Conservation (phyloP, 2,329 filamentous ascomycete species). For the Coniochaeta sp. region DNA sequence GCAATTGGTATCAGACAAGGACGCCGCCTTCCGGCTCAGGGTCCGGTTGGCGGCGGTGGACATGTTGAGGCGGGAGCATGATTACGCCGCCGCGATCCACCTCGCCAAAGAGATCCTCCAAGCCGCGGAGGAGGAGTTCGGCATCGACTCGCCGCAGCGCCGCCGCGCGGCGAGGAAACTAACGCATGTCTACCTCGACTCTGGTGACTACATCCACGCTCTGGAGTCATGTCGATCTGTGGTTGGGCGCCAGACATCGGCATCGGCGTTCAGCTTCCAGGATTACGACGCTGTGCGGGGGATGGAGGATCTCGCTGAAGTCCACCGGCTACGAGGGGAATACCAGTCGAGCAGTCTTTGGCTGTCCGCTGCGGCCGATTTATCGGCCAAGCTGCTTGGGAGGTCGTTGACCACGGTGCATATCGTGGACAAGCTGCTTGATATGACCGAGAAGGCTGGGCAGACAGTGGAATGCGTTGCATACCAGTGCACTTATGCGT, state of each 20-base stretch:
- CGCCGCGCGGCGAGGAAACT: background rate
- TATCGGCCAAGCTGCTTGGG: background rate
- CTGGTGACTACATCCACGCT: background rate
- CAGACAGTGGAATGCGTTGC: background rate
- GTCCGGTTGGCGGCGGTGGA: background rate
- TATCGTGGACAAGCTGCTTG: slow-evolving; percentile 2
- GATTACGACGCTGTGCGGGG: background rate
- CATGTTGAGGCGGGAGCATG: background rate
- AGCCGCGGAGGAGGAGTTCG: background rate
- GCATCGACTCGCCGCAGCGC: background rate
- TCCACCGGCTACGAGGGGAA: background rate
- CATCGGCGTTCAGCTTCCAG: background rate
- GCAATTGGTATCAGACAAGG: background rate
- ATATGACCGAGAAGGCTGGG: slow-evolving; percentile 1
- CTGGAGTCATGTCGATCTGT: background rate
- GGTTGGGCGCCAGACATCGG: background rate
- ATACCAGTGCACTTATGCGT: background rate
- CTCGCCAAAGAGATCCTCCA: background rate
- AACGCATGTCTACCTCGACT: background rate
- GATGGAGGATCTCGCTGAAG: slow-evolving; percentile 2
- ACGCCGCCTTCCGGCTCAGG: background rate
- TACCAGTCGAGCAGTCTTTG: background rate
- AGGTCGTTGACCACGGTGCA: background rate
- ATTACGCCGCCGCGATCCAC: background rate
- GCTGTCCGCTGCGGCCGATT: background rate